Percentiles rank a stretch among this genome's conserved stretches.
Evolutionary conservation across 345 rosid genomes (phyloP).

Genomic region (Eucalyptus dawsonii): DNA sequence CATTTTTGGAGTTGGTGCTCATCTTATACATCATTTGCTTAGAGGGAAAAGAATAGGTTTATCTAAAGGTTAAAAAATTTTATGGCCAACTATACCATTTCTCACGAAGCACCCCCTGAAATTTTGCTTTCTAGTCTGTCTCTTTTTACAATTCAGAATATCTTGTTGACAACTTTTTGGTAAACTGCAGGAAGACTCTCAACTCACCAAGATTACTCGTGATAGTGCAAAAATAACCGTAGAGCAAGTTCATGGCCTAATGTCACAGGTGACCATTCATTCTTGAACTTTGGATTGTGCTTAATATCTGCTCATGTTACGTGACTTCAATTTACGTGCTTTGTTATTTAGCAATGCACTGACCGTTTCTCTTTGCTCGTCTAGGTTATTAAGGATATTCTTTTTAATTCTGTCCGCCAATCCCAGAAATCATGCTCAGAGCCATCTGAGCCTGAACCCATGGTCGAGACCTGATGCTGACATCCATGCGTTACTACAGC

Average conservation of each 20-base stretch:
- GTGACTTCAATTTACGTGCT: background rate
- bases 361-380: background rate
- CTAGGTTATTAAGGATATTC: constrained; percentile 92
- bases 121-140: background rate
- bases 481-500: background rate
- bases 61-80: background rate
- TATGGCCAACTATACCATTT: background rate
- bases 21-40: background rate
- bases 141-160: background rate
- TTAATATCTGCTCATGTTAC: background rate
- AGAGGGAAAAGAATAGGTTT: background rate
- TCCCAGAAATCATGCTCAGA: constrained; percentile 36
- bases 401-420: constrained; percentile 77
- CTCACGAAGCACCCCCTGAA: background rate
- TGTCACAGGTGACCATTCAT: constrained; percentile 76
- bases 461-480: constrained; percentile 64
- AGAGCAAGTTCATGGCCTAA: constrained; percentile 96
- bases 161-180: background rate
- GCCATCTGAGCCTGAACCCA: constrained; percentile 78
- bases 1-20: background rate
- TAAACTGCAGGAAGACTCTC: constrained; percentile 81
- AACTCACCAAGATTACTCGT: constrained; percentile 92
- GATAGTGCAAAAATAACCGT: constrained; percentile 96
- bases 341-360: background rate
- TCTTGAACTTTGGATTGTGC: background rate